Conservation (phyloP, 805 yeast genomes). For the Wickerhamiella allomyrinae region DNA sequence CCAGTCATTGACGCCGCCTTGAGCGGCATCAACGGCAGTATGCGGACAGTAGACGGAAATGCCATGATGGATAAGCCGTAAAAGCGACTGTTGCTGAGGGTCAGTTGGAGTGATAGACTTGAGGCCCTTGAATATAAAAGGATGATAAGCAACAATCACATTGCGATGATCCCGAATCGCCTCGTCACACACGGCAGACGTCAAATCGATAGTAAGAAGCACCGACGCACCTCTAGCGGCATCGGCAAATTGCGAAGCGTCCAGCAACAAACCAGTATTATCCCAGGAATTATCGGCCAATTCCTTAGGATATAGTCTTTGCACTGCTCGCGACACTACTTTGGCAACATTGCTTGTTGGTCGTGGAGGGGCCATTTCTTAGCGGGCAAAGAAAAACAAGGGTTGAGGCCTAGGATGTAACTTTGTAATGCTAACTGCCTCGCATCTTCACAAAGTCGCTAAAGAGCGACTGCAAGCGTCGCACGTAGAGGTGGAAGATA, state of each 20-base stretch:
- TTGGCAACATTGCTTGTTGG: slow-evolving; percentile 4
- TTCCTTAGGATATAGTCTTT: slow-evolving; percentile 62
- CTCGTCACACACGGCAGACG: slow-evolving; percentile 71
- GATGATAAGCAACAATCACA: slow-evolving; percentile 77
- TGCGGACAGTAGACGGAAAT: slow-evolving; percentile 90
- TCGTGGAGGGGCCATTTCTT: neutral
- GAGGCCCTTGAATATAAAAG: slow-evolving; percentile 82
- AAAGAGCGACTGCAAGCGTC: slow-evolving; percentile 43
- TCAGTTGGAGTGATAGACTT: slow-evolving; percentile 54
- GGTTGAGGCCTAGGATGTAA: no score
- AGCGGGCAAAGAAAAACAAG: no score
- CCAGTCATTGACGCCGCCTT: slow-evolving; percentile 93
- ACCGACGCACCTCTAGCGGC: slow-evolving; percentile 21
- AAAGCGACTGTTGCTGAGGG: slow-evolving; percentile 69
- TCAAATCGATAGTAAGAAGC: slow-evolving; percentile 71
- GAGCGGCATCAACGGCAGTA: slow-evolving; percentile 87
- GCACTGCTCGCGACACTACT: slow-evolving; percentile 27
- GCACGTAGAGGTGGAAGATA: slow-evolving; percentile 60
- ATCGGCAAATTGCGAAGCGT: slow-evolving; percentile 31
- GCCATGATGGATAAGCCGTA: slow-evolving; percentile 59
- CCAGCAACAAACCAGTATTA: slow-evolving; percentile 82
- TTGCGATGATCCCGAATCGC: slow-evolving; percentile 45
- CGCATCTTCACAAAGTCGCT: slow-evolving; percentile 24
- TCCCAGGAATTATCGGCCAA: slow-evolving; percentile 90
- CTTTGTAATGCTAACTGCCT: neutral